Evolutionary conservation across 1,139 yeast genomes (phyloP).

Genomic region (Saccharomyces pastorianus): DNA sequence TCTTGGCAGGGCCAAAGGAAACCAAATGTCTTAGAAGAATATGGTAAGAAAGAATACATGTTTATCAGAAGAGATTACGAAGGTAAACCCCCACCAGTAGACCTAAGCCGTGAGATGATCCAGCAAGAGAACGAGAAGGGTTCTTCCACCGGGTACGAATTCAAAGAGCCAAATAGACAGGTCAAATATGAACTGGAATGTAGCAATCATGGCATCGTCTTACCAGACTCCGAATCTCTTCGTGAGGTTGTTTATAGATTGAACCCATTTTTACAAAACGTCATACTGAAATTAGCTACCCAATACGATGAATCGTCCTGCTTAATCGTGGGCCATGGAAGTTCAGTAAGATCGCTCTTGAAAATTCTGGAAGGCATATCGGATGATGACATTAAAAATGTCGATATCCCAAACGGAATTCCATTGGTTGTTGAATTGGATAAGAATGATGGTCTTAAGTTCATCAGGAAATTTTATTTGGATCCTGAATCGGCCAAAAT

Average conservation of each 20-base stretch:
- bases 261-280: slow-evolving; percentile 44
- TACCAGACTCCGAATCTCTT: slow-evolving; percentile 66
- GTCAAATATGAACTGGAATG: slow-evolving; percentile 34
- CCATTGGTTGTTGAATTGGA: slow-evolving; percentile 54
- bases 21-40: slow-evolving; percentile 42
- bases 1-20: slow-evolving; percentile 64
- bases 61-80: slow-evolving; percentile 57
- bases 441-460: slow-evolving; percentile 36
- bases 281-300: slow-evolving; percentile 36
- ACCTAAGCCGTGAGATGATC: slow-evolving; percentile 28
- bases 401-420: slow-evolving; percentile 72
- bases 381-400: slow-evolving; percentile 54
- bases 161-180: slow-evolving; percentile 31
- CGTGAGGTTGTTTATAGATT: slow-evolving; percentile 57
- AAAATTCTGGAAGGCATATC: slow-evolving; percentile 50
- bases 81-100: slow-evolving; percentile 58
- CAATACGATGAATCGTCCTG: slow-evolving; percentile 42
- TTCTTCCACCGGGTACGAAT: slow-evolving; percentile 30
- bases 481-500: slow-evolving; percentile 62
- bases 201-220: slow-evolving; percentile 27
- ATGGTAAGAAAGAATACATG: slow-evolving; percentile 56
- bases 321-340: slow-evolving; percentile 67
- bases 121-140: slow-evolving; percentile 28
- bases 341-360: slow-evolving; percentile 60
- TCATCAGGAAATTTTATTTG: slow-evolving; percentile 44